A percentile compares a stretch with the other conserved stretches of the same genome.
phyloP scores from a whole-genome alignment of 2,329 filamentous ascomycete species.

The Keithomyces neogunnii region DNA sequence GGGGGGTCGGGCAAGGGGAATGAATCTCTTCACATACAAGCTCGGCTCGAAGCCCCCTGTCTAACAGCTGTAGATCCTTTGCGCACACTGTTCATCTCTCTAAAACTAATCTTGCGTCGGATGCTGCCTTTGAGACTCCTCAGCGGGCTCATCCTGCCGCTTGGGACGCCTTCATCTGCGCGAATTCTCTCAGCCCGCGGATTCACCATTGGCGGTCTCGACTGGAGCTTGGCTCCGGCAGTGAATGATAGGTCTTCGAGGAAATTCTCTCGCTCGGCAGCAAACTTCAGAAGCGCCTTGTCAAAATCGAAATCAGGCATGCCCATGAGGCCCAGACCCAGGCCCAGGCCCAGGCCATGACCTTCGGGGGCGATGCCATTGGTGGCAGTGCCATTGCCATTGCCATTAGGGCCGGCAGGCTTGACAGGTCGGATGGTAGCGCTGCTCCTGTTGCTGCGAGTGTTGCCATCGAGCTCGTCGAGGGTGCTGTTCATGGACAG shows the following conservation, averaged over 20 bases:
- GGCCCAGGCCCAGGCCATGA: neutral
- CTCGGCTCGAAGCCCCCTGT: slow-evolving; percentile 46
- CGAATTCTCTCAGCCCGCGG: slow-evolving; percentile 76
- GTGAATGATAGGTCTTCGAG: slow-evolving; percentile 85
- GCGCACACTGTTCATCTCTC: slow-evolving; percentile 92
- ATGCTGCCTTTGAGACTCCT: slow-evolving; percentile 72
- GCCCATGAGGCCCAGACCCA: slow-evolving; percentile 2
- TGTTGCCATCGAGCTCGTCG: slow-evolving; percentile 51
- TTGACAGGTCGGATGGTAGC: slow-evolving; percentile 49
- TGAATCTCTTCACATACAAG: slow-evolving; percentile 28
- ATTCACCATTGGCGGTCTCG: slow-evolving; percentile 63
- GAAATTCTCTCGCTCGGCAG: slow-evolving; percentile 88
- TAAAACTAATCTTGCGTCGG: slow-evolving; percentile 82
- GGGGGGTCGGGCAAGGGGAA: neutral
- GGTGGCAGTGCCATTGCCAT: slow-evolving; percentile 13
- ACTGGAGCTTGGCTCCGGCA: slow-evolving; percentile 68
- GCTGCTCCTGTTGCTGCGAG: slow-evolving; percentile 56
- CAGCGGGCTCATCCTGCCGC: slow-evolving; percentile 46
- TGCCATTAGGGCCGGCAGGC: slow-evolving; percentile 18
- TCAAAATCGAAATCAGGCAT: slow-evolving; percentile 82
- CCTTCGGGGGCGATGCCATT: slow-evolving; percentile 18
- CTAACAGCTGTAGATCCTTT: slow-evolving; percentile 71
- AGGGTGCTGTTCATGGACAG: slow-evolving; percentile 45
- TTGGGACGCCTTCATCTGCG: slow-evolving; percentile 55
- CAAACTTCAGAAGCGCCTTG: slow-evolving; percentile 85